Evolutionary conservation across 495 filamentous ascomycete genomes (phyloP).

Genomic region (Podospora australis): DNA sequence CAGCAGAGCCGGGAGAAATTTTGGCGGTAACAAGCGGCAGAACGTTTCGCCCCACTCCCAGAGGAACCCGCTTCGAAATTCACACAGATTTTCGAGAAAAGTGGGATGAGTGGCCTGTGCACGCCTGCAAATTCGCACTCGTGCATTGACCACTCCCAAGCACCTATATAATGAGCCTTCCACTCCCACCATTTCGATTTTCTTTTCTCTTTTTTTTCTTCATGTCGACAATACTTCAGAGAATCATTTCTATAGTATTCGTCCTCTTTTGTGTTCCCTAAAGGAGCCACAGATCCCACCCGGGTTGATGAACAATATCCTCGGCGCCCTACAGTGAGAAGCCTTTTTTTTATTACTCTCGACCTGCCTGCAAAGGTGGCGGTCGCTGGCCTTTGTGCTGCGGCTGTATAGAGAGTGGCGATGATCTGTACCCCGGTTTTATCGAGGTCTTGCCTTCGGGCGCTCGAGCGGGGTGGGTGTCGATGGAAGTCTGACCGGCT

Average conservation of each 20-base stretch:
- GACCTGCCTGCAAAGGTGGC: conserved; percentile 47
- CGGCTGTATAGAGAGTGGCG: conserved; percentile 54
- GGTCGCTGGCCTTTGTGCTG: conserved; percentile 23
- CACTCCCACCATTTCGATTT: conserved; percentile 17
- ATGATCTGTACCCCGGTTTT: conserved; percentile 55
- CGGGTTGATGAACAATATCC: conserved; percentile 58
- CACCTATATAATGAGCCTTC: conserved; percentile 28
- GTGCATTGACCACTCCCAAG: conserved; percentile 30
- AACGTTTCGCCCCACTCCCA: conserved; percentile 10
- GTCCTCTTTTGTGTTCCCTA: conserved; percentile 73
- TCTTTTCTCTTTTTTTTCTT: conserved; percentile 34
- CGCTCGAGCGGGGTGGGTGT: conserved; percentile 51
- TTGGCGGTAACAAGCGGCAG: conserved; percentile 35
- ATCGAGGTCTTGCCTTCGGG: conserved; percentile 44
- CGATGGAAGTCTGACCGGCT: conserved; percentile 61
- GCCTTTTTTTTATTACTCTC: conserved; percentile 42
- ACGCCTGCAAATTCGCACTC: conserved; percentile 32
- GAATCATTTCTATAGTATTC: conserved; percentile 90
- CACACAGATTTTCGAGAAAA: not conserved
- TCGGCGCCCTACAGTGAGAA: conserved; percentile 55
- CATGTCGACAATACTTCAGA: conserved; percentile 66
- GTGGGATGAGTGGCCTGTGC: conserved; percentile 1
- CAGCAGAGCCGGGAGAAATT: conserved; percentile 13
- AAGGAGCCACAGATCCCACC: conserved; percentile 58
- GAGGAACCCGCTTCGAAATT: not conserved